phyloP scores from a whole-genome alignment of 2,329 filamentous ascomycete species.

The Pseudocercospora fuligena region DNA sequence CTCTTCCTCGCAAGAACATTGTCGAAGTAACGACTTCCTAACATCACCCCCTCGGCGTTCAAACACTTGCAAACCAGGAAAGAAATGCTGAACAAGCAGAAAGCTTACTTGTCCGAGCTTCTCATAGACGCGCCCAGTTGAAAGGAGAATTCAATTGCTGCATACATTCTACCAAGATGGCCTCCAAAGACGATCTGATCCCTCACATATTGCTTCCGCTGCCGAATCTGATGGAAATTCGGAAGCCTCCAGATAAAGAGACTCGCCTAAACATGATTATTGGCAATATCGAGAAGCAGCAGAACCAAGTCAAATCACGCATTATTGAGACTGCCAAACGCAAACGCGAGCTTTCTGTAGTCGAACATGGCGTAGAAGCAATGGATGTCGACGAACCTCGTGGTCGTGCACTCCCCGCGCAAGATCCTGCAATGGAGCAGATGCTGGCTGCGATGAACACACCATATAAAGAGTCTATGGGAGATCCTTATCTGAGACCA shows the following conservation, averaged over 20 bases:
- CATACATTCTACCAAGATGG: background rate
- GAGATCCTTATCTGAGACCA: constrained; percentile 21
- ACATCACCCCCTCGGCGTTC: no score
- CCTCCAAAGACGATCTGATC: constrained; percentile 17
- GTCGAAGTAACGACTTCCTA: background rate
- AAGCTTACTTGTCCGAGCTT: background rate
- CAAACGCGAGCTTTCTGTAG: background rate
- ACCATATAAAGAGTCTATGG: constrained; percentile 24
- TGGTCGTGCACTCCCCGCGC: background rate
- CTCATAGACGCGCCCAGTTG: background rate
- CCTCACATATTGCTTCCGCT: constrained; percentile 29
- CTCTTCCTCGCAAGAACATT: background rate
- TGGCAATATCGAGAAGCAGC: constrained; percentile 31
- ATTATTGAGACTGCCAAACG: constrained; percentile 26
- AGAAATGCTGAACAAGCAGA: background rate
- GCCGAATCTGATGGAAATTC: constrained; percentile 23
- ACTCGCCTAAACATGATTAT: constrained; percentile 31
- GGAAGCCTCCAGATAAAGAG: constrained; percentile 21
- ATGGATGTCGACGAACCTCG: background rate
- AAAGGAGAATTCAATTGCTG: background rate
- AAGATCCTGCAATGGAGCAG: constrained; percentile 9
- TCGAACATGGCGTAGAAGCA: constrained; percentile 1
- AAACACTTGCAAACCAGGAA: background rate
- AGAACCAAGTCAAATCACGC: constrained; percentile 22
- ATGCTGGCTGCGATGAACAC: constrained; percentile 26